phyloP scores from a whole-genome alignment of 495 filamentous ascomycete genomes.

The Lepidopterella palustris region DNA sequence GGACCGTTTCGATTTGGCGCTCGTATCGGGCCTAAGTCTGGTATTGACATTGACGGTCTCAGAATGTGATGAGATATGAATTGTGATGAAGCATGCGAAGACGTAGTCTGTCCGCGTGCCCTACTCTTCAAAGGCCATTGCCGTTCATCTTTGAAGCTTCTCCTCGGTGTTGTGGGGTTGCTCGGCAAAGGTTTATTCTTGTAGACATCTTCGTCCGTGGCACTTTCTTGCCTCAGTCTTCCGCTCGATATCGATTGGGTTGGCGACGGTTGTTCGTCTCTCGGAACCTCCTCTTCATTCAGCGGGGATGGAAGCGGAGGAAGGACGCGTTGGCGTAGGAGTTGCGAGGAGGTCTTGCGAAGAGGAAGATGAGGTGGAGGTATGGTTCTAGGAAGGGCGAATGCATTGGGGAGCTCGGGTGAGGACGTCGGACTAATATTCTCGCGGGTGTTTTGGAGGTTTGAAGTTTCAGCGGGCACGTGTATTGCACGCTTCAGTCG shows the following conservation, averaged over 20 bases:
- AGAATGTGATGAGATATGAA: slow-evolving; percentile 8
- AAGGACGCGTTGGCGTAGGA: background rate
- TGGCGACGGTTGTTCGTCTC: background rate
- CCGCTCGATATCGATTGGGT: background rate
- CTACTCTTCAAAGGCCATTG: background rate
- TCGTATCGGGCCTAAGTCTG: slow-evolving; percentile 12
- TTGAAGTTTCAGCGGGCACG: background rate
- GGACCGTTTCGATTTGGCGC: slow-evolving; percentile 4
- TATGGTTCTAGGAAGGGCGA: background rate
- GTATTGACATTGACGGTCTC: slow-evolving; percentile 21
- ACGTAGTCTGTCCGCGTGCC: slow-evolving; percentile 17
- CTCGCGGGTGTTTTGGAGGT: background rate
- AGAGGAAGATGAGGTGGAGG: background rate
- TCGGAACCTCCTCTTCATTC: background rate
- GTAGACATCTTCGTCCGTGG: background rate
- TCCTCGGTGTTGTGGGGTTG: background rate
- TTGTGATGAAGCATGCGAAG: slow-evolving; percentile 3
- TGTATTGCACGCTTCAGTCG: background rate
- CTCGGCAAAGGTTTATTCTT: background rate
- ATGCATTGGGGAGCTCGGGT: background rate
- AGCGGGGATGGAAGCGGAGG: background rate
- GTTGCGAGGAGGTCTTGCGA: background rate
- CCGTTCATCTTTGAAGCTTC: background rate
- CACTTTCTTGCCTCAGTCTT: background rate
- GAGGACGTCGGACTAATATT: background rate